A percentile compares a stretch with the other conserved stretches of the same genome.
These are phyloP conservation scores for Lippia alba DNA, from an alignment of 305 asterid genomes.

Conservation along the genomic window DNA sequence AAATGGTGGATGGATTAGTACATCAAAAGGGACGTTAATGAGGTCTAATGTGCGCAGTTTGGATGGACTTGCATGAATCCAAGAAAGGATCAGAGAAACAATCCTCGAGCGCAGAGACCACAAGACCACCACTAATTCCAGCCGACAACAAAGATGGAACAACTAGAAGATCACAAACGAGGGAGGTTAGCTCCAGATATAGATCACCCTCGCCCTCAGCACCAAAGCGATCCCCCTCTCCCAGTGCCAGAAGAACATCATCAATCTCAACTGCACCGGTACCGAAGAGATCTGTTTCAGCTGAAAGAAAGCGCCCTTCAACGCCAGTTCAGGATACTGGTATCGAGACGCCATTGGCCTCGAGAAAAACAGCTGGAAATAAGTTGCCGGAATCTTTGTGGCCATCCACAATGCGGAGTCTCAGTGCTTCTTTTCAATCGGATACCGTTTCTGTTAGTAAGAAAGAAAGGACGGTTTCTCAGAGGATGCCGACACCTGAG, in stretches of 20 bases:
- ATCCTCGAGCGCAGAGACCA: slow-evolving; percentile 45
- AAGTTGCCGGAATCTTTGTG: slow-evolving; percentile 78
- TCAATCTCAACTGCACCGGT: slow-evolving; percentile 42
- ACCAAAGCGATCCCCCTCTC: slow-evolving; percentile 73
- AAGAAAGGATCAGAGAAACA: slow-evolving; percentile 59
- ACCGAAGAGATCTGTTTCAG: slow-evolving; percentile 74
- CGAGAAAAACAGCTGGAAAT: slow-evolving; percentile 57
- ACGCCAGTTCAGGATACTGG: slow-evolving; percentile 72
- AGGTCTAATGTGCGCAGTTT: slow-evolving; percentile 56
- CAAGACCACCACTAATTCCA: slow-evolving; percentile 58
- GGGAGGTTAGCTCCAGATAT: slow-evolving; percentile 84
- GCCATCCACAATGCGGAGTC: slow-evolving; percentile 87
- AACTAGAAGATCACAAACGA: slow-evolving; percentile 52
- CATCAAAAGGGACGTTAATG: slow-evolving; percentile 60
- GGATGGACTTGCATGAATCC: slow-evolving; percentile 74
- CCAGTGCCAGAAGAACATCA: slow-evolving; percentile 51
- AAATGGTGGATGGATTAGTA: slow-evolving; percentile 37
- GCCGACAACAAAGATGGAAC: slow-evolving; percentile 78
- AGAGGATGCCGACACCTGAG: slow-evolving; percentile 68
- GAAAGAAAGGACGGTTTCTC: slow-evolving; percentile 65
- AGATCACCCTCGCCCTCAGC: slow-evolving; percentile 71
- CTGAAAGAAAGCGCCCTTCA: slow-evolving; percentile 76
- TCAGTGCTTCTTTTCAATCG: slow-evolving; percentile 66
- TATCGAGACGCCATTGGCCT: slow-evolving; percentile 48
- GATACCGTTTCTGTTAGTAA: slow-evolving; percentile 56